phyloP scores from a whole-genome alignment of 2,329 filamentous ascomycete species.

The Colletotrichum sidae region DNA sequence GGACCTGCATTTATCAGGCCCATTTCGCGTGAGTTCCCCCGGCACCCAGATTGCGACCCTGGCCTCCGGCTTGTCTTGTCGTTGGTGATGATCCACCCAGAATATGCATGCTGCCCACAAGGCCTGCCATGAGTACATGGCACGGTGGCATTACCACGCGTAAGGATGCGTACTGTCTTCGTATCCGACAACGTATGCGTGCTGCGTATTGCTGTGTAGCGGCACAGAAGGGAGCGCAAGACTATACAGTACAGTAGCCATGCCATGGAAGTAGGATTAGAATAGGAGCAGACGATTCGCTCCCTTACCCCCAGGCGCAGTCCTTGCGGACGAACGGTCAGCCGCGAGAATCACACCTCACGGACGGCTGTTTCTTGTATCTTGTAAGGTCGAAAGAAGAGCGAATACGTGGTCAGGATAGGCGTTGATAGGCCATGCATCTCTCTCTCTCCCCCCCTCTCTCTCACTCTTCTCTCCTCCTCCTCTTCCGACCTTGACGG shows the following conservation, averaged over 20 bases:
- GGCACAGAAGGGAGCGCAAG: background rate
- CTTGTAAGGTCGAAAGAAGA: too few species aligned
- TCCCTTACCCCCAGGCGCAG: too few species aligned
- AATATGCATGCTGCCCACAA: conserved; percentile 7
- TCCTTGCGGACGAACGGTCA: too few species aligned
- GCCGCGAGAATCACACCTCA: too few species aligned
- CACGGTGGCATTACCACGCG: conserved; percentile 6
- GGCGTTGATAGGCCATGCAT: too few species aligned
- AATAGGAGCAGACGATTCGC: too few species aligned
- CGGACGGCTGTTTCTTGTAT: too few species aligned
- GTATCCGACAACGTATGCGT: background rate
- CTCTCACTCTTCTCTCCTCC: too few species aligned
- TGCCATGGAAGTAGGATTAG: too few species aligned
- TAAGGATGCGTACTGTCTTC: conserved; percentile 14
- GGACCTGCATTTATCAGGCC: conserved; percentile 29
- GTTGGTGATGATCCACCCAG: conserved; percentile 20
- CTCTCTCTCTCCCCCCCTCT: too few species aligned
- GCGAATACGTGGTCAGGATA: too few species aligned
- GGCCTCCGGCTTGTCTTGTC: conserved; percentile 28
- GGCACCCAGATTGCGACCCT: conserved; percentile 34
- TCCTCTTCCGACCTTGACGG: background rate
- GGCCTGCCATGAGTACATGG: conserved; percentile 10
- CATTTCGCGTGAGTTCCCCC: conserved; percentile 36
- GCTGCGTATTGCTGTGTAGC: background rate
- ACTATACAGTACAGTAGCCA: too few species aligned